Conservation (phyloP, 1,284 basidiomycete species). For the Inonotus hispidus region DNA sequence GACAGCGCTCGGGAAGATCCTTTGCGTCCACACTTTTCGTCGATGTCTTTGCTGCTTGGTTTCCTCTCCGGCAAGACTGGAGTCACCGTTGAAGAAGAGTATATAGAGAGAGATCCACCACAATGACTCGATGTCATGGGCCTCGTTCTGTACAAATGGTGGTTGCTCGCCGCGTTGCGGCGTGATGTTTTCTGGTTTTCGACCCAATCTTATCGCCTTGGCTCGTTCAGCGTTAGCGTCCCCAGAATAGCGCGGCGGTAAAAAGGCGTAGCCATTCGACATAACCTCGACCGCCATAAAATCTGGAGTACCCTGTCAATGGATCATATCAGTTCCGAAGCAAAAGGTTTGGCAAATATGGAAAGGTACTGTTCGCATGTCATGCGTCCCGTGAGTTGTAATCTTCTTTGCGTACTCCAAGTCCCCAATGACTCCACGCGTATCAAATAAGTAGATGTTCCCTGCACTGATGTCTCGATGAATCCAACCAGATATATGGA, state of each 20-base stretch:
- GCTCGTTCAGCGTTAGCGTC: not conserved
- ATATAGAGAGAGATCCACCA: not conserved
- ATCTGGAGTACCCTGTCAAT: not conserved
- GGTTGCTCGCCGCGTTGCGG: not conserved
- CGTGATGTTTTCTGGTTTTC: not conserved
- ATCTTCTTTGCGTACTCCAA: slow-evolving; percentile 12
- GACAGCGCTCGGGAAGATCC: not conserved
- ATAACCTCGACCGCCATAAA: not conserved
- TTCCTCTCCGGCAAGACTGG: not conserved
- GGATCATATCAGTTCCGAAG: not conserved
- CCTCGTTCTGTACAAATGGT: not conserved
- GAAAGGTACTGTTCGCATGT: slow-evolving; percentile 1
- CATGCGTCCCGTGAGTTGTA: not conserved
- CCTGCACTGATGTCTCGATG: not conserved
- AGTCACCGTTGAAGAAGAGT: not conserved
- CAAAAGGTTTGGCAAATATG: not conserved
- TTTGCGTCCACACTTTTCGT: not conserved
- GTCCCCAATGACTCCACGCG: slow-evolving; percentile 4
- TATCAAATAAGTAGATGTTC: not conserved
- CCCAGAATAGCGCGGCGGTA: not conserved
- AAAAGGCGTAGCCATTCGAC: not conserved
- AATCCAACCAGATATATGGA: not conserved
- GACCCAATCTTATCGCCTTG: not conserved
- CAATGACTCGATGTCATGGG: not conserved
- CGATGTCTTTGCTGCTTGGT: not conserved